Evolutionary conservation across 2,329 filamentous ascomycete species (phyloP), one percentile per base, ranked within the genome.

Genomic region (Orbilia blumenaviensis): DNA sequence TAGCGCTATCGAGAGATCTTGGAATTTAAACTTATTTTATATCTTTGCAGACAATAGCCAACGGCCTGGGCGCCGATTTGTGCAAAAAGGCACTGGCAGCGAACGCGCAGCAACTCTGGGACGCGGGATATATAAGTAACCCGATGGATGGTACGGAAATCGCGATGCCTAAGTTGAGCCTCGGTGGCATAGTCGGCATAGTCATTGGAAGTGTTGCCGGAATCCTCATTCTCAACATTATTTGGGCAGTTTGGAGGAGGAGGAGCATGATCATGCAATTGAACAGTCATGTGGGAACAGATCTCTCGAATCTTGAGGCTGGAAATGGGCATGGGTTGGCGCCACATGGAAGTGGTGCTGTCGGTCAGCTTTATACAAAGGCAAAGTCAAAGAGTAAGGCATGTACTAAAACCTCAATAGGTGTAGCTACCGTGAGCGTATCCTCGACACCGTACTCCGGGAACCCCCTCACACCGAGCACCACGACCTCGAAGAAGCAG

Each of bases 201-300:
- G 63, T 64, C 9, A 68, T 75, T 41, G 63, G 71, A 29, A 75
- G 71, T 21, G 71, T 75, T 6, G 63, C 63, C 6, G 63, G 12
- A 7, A 41, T 75, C 25, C 56, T 75, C 21, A 23, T 68, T 6
- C 46, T 67, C 48, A 75, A 75, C 41, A 75, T 75, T 32, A 60
- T 75, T 9, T 56, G 25, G 34, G 71, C 71, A 9, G 27, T 75
- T 8, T 75, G 71, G 71, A 46, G 71, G 41, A 46, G 71, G 12
- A 58, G 71, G 25, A 62, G 34, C 9, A 54, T 75, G 54, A 44
- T 75, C 1, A 75, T 75, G 63, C 63, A 68, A 42, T 44, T 75
- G 38, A 75, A 75, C 58, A 68, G 63, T 25, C 71, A 75, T 48
- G 44, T 75, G 46, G 71, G 71, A 56, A 75, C 71, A 42, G 63